Conservation (phyloP, 169 alveolate species). For the Plasmodium gallinaceum region DNA sequence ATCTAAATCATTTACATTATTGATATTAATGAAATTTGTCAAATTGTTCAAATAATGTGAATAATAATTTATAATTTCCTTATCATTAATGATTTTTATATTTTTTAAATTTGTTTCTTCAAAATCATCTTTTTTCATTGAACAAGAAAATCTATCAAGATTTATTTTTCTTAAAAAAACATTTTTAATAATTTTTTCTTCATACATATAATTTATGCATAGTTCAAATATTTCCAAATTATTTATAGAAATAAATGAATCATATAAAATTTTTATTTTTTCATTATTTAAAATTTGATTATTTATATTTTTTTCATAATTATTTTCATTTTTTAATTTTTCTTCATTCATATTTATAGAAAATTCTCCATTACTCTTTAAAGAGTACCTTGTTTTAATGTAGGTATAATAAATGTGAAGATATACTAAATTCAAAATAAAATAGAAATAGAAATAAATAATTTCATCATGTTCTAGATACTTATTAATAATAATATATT, state of each 20-base stretch:
- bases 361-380: not conserved
- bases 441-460: not conserved
- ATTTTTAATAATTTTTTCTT: conserved; percentile 27
- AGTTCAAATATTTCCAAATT: conserved; percentile 51
- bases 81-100: conserved; percentile 13
- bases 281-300: too few relatives aligned
- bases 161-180: not conserved
- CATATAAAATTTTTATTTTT: conserved; percentile 3
- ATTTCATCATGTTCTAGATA: not conserved
- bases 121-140: not conserved
- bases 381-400: not conserved
- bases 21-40: conserved; percentile 3
- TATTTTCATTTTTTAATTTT: not conserved
- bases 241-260: conserved; percentile 15
- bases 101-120: not conserved
- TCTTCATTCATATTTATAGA: not conserved
- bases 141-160: not conserved
- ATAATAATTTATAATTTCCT: conserved; percentile 19
- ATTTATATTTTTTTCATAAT: not conserved
- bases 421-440: conserved; percentile 2
- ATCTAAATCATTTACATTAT: conserved; percentile 15
- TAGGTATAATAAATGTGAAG: not conserved
- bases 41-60: conserved; percentile 7
- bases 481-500: not conserved
- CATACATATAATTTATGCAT: conserved; percentile 45